Evolutionary conservation across 805 yeast species (phyloP).

Genomic region (Ogataea dorogensis): DNA sequence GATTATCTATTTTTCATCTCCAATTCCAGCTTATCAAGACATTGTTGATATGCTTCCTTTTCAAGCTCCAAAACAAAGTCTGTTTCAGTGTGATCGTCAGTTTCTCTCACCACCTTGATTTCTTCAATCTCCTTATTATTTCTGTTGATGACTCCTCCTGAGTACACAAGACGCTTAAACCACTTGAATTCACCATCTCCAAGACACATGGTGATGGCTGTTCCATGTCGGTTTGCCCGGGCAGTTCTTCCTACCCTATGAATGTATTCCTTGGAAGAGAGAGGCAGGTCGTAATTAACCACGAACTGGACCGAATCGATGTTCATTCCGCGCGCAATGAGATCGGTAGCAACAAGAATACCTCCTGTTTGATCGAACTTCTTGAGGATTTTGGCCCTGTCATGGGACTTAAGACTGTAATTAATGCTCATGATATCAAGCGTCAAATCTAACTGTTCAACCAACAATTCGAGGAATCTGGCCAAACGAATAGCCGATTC

Average conservation of each 20-base stretch:
- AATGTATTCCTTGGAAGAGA: slow-evolving; percentile 85
- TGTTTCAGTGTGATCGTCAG: slow-evolving; percentile 16
- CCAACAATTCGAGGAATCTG: slow-evolving; percentile 50
- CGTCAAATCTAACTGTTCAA: slow-evolving; percentile 21
- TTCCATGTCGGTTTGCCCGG: slow-evolving; percentile 80
- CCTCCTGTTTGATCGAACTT: slow-evolving; percentile 53
- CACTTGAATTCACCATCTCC: slow-evolving; percentile 79
- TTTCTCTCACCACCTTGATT: slow-evolving; percentile 31
- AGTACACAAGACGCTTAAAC: slow-evolving; percentile 46
- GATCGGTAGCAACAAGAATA: slow-evolving; percentile 75
- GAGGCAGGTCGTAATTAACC: slow-evolving; percentile 87
- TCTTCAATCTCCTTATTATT: slow-evolving; percentile 36
- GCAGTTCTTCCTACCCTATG: slow-evolving; percentile 98
- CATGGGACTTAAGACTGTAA: slow-evolving; percentile 51
- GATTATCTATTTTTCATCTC: slow-evolving; percentile 33
- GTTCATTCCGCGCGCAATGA: slow-evolving; percentile 95
- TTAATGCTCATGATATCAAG: slow-evolving; percentile 49
- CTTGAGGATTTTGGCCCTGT: slow-evolving; percentile 56
- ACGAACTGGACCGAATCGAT: slow-evolving; percentile 68
- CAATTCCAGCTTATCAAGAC: slow-evolving; percentile 43
- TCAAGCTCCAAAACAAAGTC: slow-evolving; percentile 35
- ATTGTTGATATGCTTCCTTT: slow-evolving; percentile 41
- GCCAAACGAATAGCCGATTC: slow-evolving; percentile 84
- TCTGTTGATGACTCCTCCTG: slow-evolving; percentile 54
- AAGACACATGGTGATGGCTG: slow-evolving; percentile 67